Evolutionary conservation across 495 filamentous ascomycete species (phyloP).

Genomic region (Penicillium lagena): DNA sequence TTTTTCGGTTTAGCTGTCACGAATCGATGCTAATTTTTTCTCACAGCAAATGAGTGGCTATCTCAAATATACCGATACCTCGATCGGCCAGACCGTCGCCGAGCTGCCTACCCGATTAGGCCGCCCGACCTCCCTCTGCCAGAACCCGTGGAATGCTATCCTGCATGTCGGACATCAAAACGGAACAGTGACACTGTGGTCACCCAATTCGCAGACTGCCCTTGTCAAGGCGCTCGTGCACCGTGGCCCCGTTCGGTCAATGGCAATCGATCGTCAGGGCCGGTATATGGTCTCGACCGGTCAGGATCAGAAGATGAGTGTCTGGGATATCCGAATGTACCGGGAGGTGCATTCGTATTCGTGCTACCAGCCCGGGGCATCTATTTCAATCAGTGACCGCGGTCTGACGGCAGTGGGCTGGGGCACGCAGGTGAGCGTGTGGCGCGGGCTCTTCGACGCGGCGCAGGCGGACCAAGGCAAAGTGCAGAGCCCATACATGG

Average conservation of each 20-base stretch:
- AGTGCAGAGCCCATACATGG: conserved; percentile 84
- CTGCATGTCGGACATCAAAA: conserved; percentile 90
- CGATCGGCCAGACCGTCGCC: conserved; percentile 77
- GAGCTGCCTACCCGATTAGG: conserved; percentile 81
- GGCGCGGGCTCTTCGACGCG: conserved; percentile 76
- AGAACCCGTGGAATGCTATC: conserved; percentile 89
- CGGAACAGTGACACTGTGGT: conserved; percentile 90
- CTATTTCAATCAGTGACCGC: conserved; percentile 81
- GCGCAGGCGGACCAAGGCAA: conserved; percentile 67
- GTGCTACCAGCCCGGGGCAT: conserved; percentile 76
- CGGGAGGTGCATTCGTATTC: conserved; percentile 89
- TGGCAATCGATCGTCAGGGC: conserved; percentile 83
- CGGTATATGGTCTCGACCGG: conserved; percentile 94
- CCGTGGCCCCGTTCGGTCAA: conserved; percentile 79
- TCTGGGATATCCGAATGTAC: conserved; percentile 96
- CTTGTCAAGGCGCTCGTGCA: conserved; percentile 94
- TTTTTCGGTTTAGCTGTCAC: conserved; percentile 2
- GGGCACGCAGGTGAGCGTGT: conserved; percentile 83
- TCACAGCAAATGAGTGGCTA: conserved; percentile 69
- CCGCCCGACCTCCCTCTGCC: conserved; percentile 72
- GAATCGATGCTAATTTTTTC: conserved; percentile 1
- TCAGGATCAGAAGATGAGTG: conserved; percentile 83
- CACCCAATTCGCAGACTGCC: conserved; percentile 80
- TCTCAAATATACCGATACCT: conserved; percentile 92
- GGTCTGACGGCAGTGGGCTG: conserved; percentile 83